Evolutionary conservation across 345 rosid species (phyloP), one percentile per base, ranked within the genome.

Genomic region (Camelina hispida): DNA sequence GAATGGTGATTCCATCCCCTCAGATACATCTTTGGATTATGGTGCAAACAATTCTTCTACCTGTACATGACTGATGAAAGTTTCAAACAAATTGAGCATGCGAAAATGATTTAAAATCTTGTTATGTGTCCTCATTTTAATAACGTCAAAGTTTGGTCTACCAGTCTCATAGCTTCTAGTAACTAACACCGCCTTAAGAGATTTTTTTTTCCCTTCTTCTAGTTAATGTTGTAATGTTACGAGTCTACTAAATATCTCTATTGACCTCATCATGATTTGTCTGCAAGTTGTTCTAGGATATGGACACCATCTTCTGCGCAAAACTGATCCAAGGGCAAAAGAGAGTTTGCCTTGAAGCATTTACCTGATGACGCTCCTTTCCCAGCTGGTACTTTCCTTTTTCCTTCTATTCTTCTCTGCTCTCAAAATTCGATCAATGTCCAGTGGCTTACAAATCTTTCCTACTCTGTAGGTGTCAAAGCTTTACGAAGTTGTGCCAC

Each of bases 261-360:
- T 20, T 20, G 22, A 20, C 59, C 16, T 20, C 52, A 1, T 1
- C 46, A 35, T 32, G 50, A 23, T 38, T 64, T n/a, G 25, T 73
- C 23, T 82, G 51, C 81, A 93, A 98, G 98, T 93, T 71, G 97
- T 96, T 58, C 99, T 98, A 12, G 99, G 99, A 71, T 96, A 79
- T 83, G 98, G 98, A 61, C 99, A 91, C 78, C 97, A 98, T 68
- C 98, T 96, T 65, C 66, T 96, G 80, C 97, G 96, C 55, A 88
- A 93, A 74, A 96, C 97, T 28, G 99, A 93, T 83, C 99, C 97
- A 71, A 83, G 98, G 97, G 80, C 98, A 96, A 96, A 80, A 88
- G 99, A 80, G 97, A 96, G 83, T 96, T 96, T 83, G 99, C 98
- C 44, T 80, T 91, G 89, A 93, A 93, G 80, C 99, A 96, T 82